phyloP scores from a whole-genome alignment of 148 eudicot genomes.

The Nyssa sinensis region DNA sequence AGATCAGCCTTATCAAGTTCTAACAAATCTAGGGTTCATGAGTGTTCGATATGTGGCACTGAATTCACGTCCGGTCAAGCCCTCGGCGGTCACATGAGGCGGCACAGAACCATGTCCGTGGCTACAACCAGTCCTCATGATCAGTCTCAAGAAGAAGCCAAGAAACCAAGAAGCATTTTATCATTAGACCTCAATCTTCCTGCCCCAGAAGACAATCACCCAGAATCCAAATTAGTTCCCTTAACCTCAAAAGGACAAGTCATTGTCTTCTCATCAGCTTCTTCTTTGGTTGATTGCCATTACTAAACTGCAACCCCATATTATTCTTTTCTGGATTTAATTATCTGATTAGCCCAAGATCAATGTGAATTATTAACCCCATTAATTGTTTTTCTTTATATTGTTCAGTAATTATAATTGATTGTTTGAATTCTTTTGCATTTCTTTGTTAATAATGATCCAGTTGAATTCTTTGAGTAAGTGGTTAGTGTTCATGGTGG shows the following conservation, averaged over 20 bases:
- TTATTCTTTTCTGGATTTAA: not conserved
- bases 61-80: slow-evolving; percentile 61
- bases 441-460: not conserved
- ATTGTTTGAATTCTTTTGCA: slow-evolving; percentile 2
- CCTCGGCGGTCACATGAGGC: slow-evolving; percentile 63
- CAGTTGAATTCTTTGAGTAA: slow-evolving; percentile 7
- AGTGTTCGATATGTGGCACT: slow-evolving; percentile 54
- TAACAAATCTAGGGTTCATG: slow-evolving; percentile 43
- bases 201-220: slow-evolving; percentile 45
- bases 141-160: slow-evolving; percentile 13
- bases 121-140: not conserved
- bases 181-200: slow-evolving; percentile 74
- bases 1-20: not conserved
- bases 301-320: slow-evolving; percentile 23
- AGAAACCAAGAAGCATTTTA: slow-evolving; percentile 26
- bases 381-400: not conserved
- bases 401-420: slow-evolving; percentile 7
- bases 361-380: not conserved
- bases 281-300: slow-evolving; percentile 73
- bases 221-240: slow-evolving; percentile 35
- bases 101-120: slow-evolving; percentile 35
- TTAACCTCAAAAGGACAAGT: slow-evolving; percentile 50
- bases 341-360: not conserved
- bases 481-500: slow-evolving; percentile 10
- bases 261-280: slow-evolving; percentile 52